Conservation (phyloP, 768 basidiomycete species). For the Nidularia pulvinata region DNA sequence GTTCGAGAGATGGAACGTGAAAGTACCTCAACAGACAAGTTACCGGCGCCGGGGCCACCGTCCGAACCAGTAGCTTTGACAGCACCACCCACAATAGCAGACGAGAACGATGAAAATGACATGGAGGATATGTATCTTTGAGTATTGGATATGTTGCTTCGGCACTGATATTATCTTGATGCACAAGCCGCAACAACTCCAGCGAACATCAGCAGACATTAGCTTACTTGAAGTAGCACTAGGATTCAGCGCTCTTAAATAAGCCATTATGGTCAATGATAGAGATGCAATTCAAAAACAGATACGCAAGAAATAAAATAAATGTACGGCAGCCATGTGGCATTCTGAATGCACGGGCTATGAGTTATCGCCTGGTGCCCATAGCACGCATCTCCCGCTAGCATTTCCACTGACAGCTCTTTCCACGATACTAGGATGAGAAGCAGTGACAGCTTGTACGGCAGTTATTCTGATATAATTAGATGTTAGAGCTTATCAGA, state of each 20-base stretch:
- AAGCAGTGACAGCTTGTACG: conserved; percentile 89
- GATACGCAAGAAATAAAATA: background rate
- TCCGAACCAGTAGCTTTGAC: background rate
- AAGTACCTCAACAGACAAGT: too few species aligned
- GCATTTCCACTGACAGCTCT: conserved; percentile 78
- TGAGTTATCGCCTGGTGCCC: conserved; percentile 50
- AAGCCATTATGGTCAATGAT: background rate
- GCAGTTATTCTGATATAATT: conserved; percentile 61
- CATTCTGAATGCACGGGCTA: background rate
- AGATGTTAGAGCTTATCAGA: conserved; percentile 4
- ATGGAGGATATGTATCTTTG: conserved; percentile 69
- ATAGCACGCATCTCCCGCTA: conserved; percentile 78
- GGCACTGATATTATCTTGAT: too few species aligned
- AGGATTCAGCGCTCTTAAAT: too few species aligned
- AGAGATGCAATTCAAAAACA: background rate
- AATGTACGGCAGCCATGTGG: background rate
- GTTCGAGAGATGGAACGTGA: too few species aligned
- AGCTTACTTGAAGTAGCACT: too few species aligned
- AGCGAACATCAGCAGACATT: too few species aligned
- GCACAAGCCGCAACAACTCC: too few species aligned
- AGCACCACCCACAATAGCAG: conserved; percentile 2
- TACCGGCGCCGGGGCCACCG: too few species aligned
- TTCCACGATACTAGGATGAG: conserved; percentile 75
- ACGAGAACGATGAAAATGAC: conserved; percentile 45
- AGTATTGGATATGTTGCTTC: conserved; percentile 4